Base-by-base conservation (phyloP, 257 asterid species). In the Nyctanthes arbortristis region DNA sequence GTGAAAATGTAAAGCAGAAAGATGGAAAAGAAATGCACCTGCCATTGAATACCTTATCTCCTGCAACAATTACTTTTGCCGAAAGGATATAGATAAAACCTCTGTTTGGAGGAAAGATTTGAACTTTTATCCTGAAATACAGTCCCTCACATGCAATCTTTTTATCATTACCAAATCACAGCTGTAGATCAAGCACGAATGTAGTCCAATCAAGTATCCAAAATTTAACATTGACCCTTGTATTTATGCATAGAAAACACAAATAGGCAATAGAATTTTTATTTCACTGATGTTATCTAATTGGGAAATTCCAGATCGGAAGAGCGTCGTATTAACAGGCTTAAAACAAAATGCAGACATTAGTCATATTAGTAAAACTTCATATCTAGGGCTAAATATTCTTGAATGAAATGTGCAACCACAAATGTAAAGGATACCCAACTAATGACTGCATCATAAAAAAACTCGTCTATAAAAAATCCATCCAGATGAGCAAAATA, bases 31-130 rank as follows among this genome's bases (percentile, higher is more conserved):
- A 67, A 22, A 52, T 22, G 63, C 31, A 75, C 75, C 78, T 70
- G 71, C 66, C 40, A 72, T 68, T 72, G 69, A 66, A 28, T 71
- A 61, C 65, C 79, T 81, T 76, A 58, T 76, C 80, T 24, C 75
- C 79, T 34, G 71, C 57, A 66, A 69, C 72, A 69, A 45, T 69
- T 61, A 66, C 83, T 83, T 82, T 79, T 74, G 72, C 81, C 68
- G 66, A 77, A 74, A 77, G 77, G 56, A 60, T 65, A 69, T 37
- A 63, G 79, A 73, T 62, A 66, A 66, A 55, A 47, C 43, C 58
- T 60, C 63, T 40, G 64, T 67, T 59, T 68, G 58, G 63, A 74
- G 56, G 54, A 4, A 36, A 61, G 67, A 65, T 34, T 40, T 43
- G 27, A 3, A 69, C 71, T 20, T 67, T 57, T 37, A 62, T 75